Evolutionary conservation across 805 yeast species (phyloP), one percentile per base, ranked within the genome.

Genomic region (Deakozyma indianensis): DNA sequence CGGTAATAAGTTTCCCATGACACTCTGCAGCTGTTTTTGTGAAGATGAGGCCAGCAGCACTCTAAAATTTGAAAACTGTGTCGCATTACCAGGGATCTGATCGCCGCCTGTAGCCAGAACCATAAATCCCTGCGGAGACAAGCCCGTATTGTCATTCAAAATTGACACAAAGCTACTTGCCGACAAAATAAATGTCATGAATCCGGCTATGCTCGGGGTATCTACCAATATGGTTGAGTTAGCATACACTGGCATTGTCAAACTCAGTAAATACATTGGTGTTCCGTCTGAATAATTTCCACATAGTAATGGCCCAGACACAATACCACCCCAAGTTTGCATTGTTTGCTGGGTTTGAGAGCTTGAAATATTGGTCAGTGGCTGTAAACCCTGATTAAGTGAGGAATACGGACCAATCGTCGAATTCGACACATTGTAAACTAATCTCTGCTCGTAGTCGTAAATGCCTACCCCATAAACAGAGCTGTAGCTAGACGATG

Each of bases 231-330:
- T 79, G 1, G 94, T 80, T n/a, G 79, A 70, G 53, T 82, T 80
- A 16, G 85, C 74, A 53, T 70, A 79, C 2, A 87, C 72, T 0
- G 95, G 92, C 3, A 85, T 53, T 0, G 95, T 82, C 62, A 87
- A 65, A 0, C 95, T 84, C 71, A 84, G 65, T 51, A 77, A 71
- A 53, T 9, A 7, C 18, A 9, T 32, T 7, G 11, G 11, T 9
- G 38, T 9, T 14, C 38, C 38, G 16, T 32, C 38, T n/a, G 71
- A 80, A 1, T 68, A 48, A 32, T 59, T 56, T 5, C 43, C 60
- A 52, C 76, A 75, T n/a, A 63, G 44, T 0, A 74, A 65, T 0
- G 96, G 95, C 2, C 94, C 94, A 1, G 78, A 65, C 15, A 83
- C 49, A 45, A 70, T 61, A n/a, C 82, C 83, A n/a, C 16, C 16